These are phyloP conservation scores for Purpureocillium lavendulum DNA, from an alignment of 2,329 filamentous ascomycete species.

Conservation along the genomic window DNA sequence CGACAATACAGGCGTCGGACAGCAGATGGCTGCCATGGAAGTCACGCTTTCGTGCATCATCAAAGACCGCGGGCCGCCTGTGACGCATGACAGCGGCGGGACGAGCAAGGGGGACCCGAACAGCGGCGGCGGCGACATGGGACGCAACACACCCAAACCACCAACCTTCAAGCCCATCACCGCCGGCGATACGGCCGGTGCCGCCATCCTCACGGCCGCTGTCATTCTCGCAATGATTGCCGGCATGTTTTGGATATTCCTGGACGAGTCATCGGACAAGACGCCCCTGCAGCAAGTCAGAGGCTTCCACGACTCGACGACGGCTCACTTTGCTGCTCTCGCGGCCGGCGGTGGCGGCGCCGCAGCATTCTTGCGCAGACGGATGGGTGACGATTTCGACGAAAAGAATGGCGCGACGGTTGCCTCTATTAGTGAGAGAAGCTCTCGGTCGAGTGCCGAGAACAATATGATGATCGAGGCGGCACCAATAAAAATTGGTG, in stretches of 20 bases:
- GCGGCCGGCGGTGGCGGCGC: conserved; percentile 14
- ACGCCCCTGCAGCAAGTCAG: conserved; percentile 21
- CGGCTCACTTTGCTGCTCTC: conserved; percentile 12
- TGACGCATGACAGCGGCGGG: conserved; percentile 47
- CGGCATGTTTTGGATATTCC: conserved; percentile 39
- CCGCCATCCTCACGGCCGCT: conserved; percentile 53
- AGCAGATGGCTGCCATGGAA: conserved; percentile 64
- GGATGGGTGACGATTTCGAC: conserved; percentile 7
- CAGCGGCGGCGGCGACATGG: conserved; percentile 38
- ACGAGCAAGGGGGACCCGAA: conserved; percentile 41
- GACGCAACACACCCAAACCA: conserved; percentile 20
- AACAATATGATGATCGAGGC: conserved; percentile 9
- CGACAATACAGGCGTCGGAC: conserved; percentile 53
- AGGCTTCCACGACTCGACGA: conserved; percentile 13
- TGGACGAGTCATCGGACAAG: conserved; percentile 36
- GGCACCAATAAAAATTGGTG: conserved; percentile 10
- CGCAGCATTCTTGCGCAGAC: conserved; percentile 11
- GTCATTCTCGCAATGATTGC: conserved; percentile 45
- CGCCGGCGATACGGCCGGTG: conserved; percentile 58
- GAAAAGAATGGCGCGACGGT: conserved; percentile 14
- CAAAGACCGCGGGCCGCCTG: conserved; percentile 28
- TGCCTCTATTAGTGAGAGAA: conserved; percentile 10
- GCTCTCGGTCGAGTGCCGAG: conserved; percentile 11
- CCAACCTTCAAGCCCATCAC: conserved; percentile 26
- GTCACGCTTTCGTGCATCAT: conserved; percentile 56